These are phyloP conservation scores for Venturia aucupariae DNA, from an alignment of 2,329 filamentous ascomycete species.

Conservation along the genomic window DNA sequence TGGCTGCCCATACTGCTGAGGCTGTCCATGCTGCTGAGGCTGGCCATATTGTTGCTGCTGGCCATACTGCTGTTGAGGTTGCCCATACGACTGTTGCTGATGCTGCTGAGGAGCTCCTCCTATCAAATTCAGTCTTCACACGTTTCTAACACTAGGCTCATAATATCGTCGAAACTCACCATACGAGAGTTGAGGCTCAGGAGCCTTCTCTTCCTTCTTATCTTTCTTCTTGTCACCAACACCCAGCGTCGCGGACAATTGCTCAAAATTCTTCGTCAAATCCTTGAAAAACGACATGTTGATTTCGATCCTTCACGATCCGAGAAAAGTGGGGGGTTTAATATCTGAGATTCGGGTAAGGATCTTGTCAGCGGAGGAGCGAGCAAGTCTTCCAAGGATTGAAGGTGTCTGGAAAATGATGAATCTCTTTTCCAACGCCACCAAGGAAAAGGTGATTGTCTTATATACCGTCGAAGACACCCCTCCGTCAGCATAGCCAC, in stretches of 20 bases:
- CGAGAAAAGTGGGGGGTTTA: background rate
- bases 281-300: slow-evolving; percentile 39
- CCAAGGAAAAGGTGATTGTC: background rate
- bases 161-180: background rate
- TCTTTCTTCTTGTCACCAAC: slow-evolving; percentile 22
- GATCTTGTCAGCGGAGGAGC: background rate
- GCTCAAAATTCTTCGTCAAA: slow-evolving; percentile 36
- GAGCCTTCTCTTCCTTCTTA: slow-evolving; percentile 17
- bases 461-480: background rate
- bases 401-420: too few species aligned
- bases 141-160: background rate
- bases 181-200: background rate
- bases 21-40: slow-evolving; percentile 21
- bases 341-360: background rate
- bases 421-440: too few species aligned
- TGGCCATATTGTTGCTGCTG: slow-evolving; percentile 16
- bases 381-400: background rate
- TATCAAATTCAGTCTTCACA: background rate
- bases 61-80: slow-evolving; percentile 7
- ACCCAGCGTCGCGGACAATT: slow-evolving; percentile 27
- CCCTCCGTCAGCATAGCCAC: slow-evolving; percentile 4
- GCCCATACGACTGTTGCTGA: background rate
- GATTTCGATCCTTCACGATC: background rate
- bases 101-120: background rate
- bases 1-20: slow-evolving; percentile 20